These are phyloP conservation scores for Talaromyces nanjingensis DNA, from an alignment of 495 filamentous ascomycete species.

Conservation along the genomic window DNA sequence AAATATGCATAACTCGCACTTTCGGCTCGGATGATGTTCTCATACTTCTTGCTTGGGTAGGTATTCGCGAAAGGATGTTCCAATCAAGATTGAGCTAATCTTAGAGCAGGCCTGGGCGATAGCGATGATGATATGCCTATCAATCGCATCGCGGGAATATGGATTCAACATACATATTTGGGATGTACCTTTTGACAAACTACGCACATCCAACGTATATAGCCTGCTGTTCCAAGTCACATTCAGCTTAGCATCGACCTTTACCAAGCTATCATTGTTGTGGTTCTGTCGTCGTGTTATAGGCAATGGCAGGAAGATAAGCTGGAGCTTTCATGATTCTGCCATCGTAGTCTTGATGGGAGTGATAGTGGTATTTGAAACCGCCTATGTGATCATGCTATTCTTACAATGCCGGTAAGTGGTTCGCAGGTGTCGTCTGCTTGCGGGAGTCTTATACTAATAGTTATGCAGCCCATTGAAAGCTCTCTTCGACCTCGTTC, in stretches of 20 bases:
- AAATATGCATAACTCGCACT: neutral
- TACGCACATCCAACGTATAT: neutral
- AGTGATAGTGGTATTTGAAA: neutral
- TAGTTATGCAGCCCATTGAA: neutral
- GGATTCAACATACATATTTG: neutral
- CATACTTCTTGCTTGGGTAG: neutral
- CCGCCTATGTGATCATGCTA: neutral
- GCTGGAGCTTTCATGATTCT: neutral
- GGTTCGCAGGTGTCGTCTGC: too few relatives aligned
- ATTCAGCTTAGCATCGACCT: neutral
- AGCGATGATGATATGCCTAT: neutral
- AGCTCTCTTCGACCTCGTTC: neutral
- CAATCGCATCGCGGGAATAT: neutral
- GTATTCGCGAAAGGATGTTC: neutral
- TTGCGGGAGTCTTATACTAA: neutral
- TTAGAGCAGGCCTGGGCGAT: neutral
- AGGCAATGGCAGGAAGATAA: neutral
- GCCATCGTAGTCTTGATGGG: neutral
- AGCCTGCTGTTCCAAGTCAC: neutral
- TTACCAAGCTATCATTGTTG: neutral
- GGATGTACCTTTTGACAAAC: neutral
- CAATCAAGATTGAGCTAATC: neutral
- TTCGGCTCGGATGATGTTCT: neutral
- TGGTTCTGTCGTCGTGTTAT: neutral
- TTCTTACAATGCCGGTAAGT: neutral